Conservation (phyloP, 2,329 filamentous ascomycete genomes). For the Botrytis galanthina region DNA sequence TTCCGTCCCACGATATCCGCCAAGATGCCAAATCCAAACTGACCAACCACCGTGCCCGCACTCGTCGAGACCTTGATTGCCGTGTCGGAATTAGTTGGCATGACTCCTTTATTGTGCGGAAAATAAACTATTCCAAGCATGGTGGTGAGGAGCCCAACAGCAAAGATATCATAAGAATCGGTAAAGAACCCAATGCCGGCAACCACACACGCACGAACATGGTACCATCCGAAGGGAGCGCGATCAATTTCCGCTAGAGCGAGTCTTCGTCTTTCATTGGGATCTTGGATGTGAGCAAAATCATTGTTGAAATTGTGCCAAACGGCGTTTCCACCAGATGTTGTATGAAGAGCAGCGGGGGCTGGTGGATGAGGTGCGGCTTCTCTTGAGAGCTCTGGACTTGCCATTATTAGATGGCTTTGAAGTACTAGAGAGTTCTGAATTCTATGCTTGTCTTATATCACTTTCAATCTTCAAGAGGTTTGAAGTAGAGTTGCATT, state of each 20-base stretch:
- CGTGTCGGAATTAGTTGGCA: conserved; percentile 67
- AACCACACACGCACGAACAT: conserved; percentile 71
- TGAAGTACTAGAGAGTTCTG: not conserved
- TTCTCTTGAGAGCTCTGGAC: not conserved
- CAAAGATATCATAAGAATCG: conserved; percentile 65
- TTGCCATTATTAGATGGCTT: not conserved
- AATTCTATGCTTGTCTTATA: conserved; percentile 2
- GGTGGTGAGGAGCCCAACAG: conserved; percentile 64
- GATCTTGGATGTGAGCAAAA: conserved; percentile 63
- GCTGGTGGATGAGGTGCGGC: conserved; percentile 14
- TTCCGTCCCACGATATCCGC: conserved; percentile 76
- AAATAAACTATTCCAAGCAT: conserved; percentile 38
- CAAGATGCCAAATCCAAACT: conserved; percentile 73
- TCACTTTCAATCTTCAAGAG: not conserved
- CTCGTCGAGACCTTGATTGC: conserved; percentile 83
- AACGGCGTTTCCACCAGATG: conserved; percentile 64
- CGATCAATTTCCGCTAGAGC: conserved; percentile 80
- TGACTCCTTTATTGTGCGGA: conserved; percentile 45
- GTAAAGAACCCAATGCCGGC: conserved; percentile 80
- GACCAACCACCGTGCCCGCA: conserved; percentile 77
- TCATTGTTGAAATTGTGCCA: conserved; percentile 79
- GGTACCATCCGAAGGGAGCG: conserved; percentile 77
- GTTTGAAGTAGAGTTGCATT: not conserved
- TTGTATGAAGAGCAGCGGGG: conserved; percentile 38
- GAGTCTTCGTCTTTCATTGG: conserved; percentile 74